phyloP scores from a whole-genome alignment of 116 monocot species.

The Dioscorea cayenensis region DNA sequence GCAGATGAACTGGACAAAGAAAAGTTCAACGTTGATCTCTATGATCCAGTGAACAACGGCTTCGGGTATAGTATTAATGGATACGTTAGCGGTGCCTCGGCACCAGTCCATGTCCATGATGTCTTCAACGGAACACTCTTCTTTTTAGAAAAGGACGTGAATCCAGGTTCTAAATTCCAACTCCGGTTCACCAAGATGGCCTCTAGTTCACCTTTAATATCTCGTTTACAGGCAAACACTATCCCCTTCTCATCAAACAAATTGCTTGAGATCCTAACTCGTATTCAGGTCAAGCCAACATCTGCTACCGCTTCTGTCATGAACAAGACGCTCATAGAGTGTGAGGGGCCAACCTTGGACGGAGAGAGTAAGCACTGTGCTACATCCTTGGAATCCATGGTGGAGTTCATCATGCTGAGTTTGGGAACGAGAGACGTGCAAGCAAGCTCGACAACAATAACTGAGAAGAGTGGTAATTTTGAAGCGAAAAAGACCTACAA shows the following conservation, averaged over 20 bases:
- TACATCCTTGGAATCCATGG: conserved; percentile 25
- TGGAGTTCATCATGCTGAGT: conserved; percentile 16
- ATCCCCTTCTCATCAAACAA: conserved; percentile 18
- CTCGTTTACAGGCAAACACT: conserved; percentile 6
- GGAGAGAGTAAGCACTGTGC: conserved; percentile 9
- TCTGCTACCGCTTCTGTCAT: conserved; percentile 1
- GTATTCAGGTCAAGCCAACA: conserved; percentile 8
- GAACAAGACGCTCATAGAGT: conserved; percentile 1
- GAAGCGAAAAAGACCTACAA: too few species aligned
- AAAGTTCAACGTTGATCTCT: too few species aligned
- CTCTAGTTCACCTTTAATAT: not conserved
- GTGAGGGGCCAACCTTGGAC: not conserved
- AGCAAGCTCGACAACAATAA: conserved; percentile 7
- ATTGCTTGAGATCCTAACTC: conserved; percentile 7
- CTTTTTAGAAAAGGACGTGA: conserved; percentile 39
- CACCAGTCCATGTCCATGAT: too few species aligned
- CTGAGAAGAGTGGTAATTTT: not conserved
- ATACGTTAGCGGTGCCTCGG: too few species aligned
- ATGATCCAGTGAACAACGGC: too few species aligned
- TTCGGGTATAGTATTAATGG: too few species aligned
- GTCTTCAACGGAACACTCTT: conserved; percentile 22
- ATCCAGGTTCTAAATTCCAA: conserved; percentile 18
- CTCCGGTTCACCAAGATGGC: conserved; percentile 8
- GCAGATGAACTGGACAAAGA: too few species aligned
- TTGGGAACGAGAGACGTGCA: conserved; percentile 1